A percentile compares a stretch with the other conserved stretches of the same genome.
Evolutionary conservation across 2,329 filamentous ascomycete genomes (phyloP).

Genomic region (Cordyceps tenuipes): DNA sequence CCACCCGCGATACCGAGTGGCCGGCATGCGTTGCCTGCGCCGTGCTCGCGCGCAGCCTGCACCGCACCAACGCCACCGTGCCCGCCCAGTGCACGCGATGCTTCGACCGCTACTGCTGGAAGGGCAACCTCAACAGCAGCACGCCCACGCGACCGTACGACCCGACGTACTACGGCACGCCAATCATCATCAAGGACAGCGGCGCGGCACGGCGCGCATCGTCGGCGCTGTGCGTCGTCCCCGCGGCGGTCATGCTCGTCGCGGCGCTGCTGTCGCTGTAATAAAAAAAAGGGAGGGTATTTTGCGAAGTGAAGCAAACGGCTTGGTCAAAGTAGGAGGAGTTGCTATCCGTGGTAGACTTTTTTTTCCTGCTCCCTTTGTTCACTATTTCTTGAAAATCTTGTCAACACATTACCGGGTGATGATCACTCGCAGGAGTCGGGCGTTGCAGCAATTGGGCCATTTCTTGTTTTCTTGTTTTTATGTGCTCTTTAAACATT

Average conservation of each 20-base stretch:
- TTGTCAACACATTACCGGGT: too few species aligned
- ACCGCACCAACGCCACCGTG: slow-evolving; percentile 53
- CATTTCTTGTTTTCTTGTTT: too few species aligned
- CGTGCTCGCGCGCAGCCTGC: slow-evolving; percentile 61
- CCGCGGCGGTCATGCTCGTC: not conserved
- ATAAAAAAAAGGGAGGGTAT: too few species aligned
- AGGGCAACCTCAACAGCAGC: slow-evolving; percentile 48
- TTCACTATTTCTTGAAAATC: too few species aligned
- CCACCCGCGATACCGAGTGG: slow-evolving; percentile 63
- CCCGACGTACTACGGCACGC: slow-evolving; percentile 22
- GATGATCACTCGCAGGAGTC: too few species aligned
- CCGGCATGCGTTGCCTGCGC: slow-evolving; percentile 74
- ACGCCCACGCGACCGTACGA: slow-evolving; percentile 28
- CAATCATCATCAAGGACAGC: slow-evolving; percentile 11
- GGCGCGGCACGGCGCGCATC: not conserved
- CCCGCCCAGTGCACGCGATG: slow-evolving; percentile 64
- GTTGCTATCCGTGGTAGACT: too few species aligned
- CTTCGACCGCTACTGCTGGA: slow-evolving; percentile 77
- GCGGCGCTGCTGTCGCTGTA: not conserved
- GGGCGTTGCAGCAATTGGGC: too few species aligned
- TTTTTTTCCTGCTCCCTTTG: too few species aligned
- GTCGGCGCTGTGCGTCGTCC: slow-evolving; percentile 8
- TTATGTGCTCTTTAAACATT: too few species aligned
- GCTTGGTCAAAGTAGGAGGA: too few species aligned
- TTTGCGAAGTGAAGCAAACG: too few species aligned